Percentiles rank a stretch among this genome's conserved stretches.
These are phyloP conservation scores for Phytophthora pisi DNA, from an alignment of 352 stramenopile genomes.

Conservation along the genomic window DNA sequence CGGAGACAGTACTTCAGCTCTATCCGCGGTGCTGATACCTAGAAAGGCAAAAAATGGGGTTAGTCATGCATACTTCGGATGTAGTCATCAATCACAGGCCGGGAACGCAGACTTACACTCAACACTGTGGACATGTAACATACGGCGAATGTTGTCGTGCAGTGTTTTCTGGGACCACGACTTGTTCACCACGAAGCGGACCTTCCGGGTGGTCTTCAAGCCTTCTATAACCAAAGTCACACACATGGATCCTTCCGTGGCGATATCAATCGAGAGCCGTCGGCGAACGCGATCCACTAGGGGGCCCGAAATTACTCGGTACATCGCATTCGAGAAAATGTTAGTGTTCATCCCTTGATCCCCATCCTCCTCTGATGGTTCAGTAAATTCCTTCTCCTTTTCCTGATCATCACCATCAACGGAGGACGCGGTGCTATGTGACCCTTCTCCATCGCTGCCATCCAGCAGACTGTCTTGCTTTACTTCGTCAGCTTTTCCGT, in stretches of 20 bases:
- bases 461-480: slow-evolving; percentile 37
- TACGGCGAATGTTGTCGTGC: slow-evolving; percentile 69
- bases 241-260: slow-evolving; percentile 73
- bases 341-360: slow-evolving; percentile 49
- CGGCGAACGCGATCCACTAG: slow-evolving; percentile 79
- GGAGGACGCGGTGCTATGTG: slow-evolving; percentile 48
- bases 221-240: slow-evolving; percentile 75
- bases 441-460: slow-evolving; percentile 63
- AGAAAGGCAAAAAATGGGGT: slow-evolving; percentile 22
- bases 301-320: slow-evolving; percentile 79
- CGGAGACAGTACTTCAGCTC: slow-evolving; percentile 69
- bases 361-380: slow-evolving; percentile 23
- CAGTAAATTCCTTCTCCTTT: slow-evolving; percentile 20
- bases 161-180: slow-evolving; percentile 60
- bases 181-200: slow-evolving; percentile 82
- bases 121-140: slow-evolving; percentile 71
- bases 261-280: slow-evolving; percentile 80
- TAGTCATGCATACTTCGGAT: slow-evolving; percentile 1
- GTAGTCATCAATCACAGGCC: neutral
- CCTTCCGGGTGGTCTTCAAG: slow-evolving; percentile 55
- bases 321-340: slow-evolving; percentile 86
- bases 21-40: slow-evolving; percentile 63
- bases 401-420: slow-evolving; percentile 39
- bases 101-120: slow-evolving; percentile 48
- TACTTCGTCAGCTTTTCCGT: slow-evolving; percentile 47